These are phyloP conservation scores for Kurtzmaniella quercitrusa DNA, from an alignment of 1,139 yeast species.

Conservation along the genomic window DNA sequence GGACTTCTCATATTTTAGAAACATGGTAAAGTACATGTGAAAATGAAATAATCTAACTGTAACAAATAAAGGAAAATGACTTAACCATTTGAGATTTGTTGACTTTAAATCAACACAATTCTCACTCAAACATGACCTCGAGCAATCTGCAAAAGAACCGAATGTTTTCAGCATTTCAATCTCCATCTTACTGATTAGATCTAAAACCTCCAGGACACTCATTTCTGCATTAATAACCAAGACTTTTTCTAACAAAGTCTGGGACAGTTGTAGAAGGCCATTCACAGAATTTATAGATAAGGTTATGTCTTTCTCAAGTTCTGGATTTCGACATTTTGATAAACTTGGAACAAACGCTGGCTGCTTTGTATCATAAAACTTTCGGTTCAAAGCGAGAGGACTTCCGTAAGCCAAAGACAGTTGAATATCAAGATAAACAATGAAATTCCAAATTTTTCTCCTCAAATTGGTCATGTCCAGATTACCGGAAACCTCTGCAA, in stretches of 20 bases:
- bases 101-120: neutral
- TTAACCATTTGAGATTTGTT: conserved; percentile 1
- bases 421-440: conserved; percentile 26
- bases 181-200: conserved; percentile 5
- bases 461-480: conserved; percentile 24
- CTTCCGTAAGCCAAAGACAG: conserved; percentile 35
- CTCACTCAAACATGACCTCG: conserved; percentile 1
- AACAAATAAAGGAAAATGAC: conserved; percentile 4
- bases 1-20: conserved; percentile 18
- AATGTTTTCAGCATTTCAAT: neutral
- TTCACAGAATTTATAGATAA: neutral
- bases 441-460: conserved; percentile 44
- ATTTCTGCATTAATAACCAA: conserved; percentile 4
- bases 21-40: conserved; percentile 21
- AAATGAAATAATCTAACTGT: conserved; percentile 14
- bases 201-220: neutral
- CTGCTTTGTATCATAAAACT: conserved; percentile 28
- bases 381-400: conserved; percentile 23
- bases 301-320: conserved; percentile 4
- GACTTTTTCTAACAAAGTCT: conserved; percentile 1
- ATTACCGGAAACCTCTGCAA: conserved; percentile 17
- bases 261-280: neutral
- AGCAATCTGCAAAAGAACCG: conserved; percentile 8
- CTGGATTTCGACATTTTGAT: neutral
- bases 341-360: conserved; percentile 17